phyloP scores from a whole-genome alignment of 2,329 filamentous ascomycete genomes.

The Zarea fungicola region DNA sequence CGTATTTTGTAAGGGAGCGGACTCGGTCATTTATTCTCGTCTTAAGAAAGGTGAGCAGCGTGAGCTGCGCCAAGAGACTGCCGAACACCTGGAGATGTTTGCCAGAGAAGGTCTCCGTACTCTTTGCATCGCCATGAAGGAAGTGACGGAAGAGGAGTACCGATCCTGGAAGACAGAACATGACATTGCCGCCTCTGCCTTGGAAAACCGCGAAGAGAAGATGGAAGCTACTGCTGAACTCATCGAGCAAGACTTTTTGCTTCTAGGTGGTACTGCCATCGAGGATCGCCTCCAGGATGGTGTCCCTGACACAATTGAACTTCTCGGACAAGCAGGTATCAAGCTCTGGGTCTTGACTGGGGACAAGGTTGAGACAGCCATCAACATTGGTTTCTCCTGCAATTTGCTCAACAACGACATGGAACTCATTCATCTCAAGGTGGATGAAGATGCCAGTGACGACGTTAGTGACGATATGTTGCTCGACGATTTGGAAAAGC shows the following conservation, averaged over 20 bases:
- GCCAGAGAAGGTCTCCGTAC: conserved; percentile 92
- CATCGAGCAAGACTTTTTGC: conserved; percentile 83
- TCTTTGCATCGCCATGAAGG: conserved; percentile 82
- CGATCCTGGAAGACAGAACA: conserved; percentile 79
- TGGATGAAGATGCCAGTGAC: conserved; percentile 65
- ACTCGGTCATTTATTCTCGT: conserved; percentile 94
- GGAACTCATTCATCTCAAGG: conserved; percentile 88
- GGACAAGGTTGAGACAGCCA: conserved; percentile 98
- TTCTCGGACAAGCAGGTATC: conserved; percentile 89
- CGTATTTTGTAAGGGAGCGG: conserved; percentile 94
- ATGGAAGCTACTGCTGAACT: conserved; percentile 82
- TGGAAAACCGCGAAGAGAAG: conserved; percentile 87
- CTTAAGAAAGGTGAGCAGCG: conserved; percentile 79
- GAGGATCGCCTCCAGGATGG: conserved; percentile 96
- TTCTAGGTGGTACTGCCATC: conserved; percentile 92
- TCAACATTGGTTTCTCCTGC: conserved; percentile 99
- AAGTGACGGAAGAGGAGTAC: conserved; percentile 79
- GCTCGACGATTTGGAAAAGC: conserved; percentile 56
- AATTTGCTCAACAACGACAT: conserved; percentile 96
- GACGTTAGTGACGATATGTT: conserved; percentile 42
- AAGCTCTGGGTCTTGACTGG: conserved; percentile 98
- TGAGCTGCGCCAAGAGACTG: conserved; percentile 76
- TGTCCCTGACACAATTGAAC: conserved; percentile 88
- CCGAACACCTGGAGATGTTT: conserved; percentile 94
- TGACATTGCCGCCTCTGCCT: conserved; percentile 76